phyloP scores from a whole-genome alignment of 2,329 filamentous ascomycete genomes.

The Fragosphaeria purpurea region DNA sequence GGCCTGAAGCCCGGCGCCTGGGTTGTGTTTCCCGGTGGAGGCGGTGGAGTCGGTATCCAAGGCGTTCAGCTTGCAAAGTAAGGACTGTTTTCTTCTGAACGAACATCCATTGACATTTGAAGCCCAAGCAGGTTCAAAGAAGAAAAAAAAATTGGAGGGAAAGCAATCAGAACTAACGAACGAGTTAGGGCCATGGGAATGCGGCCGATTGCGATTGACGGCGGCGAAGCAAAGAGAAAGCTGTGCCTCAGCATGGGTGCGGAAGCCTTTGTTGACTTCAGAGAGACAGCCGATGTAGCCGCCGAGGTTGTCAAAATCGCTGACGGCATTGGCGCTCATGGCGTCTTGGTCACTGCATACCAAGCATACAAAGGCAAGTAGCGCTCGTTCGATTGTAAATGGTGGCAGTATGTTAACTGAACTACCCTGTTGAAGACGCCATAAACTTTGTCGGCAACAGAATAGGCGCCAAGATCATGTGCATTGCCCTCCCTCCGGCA shows the following conservation, averaged over 20 bases:
- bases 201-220: slow-evolving; percentile 45
- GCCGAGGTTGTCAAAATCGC: background rate
- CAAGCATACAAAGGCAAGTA: slow-evolving; percentile 1
- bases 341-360: slow-evolving; percentile 3
- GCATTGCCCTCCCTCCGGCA: background rate
- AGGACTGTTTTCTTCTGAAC: background rate
- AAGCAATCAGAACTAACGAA: too few relatives aligned
- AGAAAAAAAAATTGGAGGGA: too few relatives aligned
- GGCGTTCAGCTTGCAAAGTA: slow-evolving; percentile 34
- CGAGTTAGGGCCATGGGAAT: slow-evolving; percentile 39
- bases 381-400: background rate
- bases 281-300: slow-evolving; percentile 20
- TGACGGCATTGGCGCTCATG: slow-evolving; percentile 8
- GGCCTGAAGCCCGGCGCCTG: slow-evolving; percentile 40
- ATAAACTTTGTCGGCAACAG: slow-evolving; percentile 1
- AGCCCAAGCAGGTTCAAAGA: too few relatives aligned
- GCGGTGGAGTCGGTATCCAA: slow-evolving; percentile 26
- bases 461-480: slow-evolving; percentile 1
- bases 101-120: too few relatives aligned
- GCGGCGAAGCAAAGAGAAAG: slow-evolving; percentile 34
- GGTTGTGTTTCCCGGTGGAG: slow-evolving; percentile 44
- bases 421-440: background rate
- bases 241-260: slow-evolving; percentile 40
- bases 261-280: slow-evolving; percentile 47
- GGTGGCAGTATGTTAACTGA: background rate